These are phyloP conservation scores for Russula earlei DNA, from an alignment of 768 basidiomycete species.

Conservation along the genomic window DNA sequence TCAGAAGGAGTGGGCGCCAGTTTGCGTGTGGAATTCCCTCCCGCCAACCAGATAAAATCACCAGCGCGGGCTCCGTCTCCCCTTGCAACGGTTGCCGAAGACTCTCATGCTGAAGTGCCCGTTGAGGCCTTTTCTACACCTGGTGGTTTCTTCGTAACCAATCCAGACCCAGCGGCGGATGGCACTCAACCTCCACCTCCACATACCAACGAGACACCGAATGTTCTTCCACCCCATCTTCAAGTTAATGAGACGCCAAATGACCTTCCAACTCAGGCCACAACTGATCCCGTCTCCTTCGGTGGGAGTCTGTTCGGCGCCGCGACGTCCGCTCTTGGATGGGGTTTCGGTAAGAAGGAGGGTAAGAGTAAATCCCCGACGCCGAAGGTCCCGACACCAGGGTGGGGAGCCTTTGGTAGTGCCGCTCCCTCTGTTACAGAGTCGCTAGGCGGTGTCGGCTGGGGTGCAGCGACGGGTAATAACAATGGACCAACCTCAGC, in stretches of 20 bases:
- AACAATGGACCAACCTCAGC: neutral
- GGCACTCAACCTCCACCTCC: too few species aligned
- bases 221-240: too few species aligned
- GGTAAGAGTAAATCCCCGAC: slow-evolving; percentile 1
- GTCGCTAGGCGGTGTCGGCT: slow-evolving; percentile 2
- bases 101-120: neutral
- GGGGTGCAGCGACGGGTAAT: slow-evolving; percentile 16
- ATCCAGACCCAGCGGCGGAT: neutral
- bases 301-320: neutral
- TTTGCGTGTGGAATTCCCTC: neutral
- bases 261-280: neutral
- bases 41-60: neutral
- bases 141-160: neutral
- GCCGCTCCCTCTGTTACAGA: neutral
- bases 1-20: neutral
- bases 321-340: neutral
- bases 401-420: neutral
- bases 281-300: neutral
- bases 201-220: too few species aligned
- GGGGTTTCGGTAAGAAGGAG: slow-evolving; percentile 8
- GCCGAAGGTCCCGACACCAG: neutral
- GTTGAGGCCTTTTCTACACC: neutral
- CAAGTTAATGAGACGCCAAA: too few species aligned
- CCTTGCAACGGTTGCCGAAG: slow-evolving; percentile 6
- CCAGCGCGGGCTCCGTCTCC: neutral